Evolutionary conservation across 306 rosid species (phyloP), one percentile per base, ranked within the genome.

Genomic region (Rosa lucieae): DNA sequence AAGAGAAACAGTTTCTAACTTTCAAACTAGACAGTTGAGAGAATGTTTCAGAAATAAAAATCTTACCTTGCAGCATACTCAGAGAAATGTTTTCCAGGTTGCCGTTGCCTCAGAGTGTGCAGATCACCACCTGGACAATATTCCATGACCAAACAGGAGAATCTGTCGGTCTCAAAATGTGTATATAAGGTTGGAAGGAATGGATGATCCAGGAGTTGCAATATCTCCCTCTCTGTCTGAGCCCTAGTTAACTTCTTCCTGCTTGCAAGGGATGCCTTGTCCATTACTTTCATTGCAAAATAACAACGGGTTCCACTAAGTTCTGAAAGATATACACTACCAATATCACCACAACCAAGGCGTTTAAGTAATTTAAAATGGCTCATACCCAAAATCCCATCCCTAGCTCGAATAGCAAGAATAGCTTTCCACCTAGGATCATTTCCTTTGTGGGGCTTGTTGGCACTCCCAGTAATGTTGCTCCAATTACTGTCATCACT

Each of bases 371-470:
- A 87, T 82, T 84, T 90, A 82, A 95, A 95, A 80, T 95, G 99
- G 87, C 96, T 95, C 99, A 93, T 95, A 76, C 99, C 99, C 88
- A 95, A 82, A 77, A 90, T 88, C 74, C 98, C 98, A 84, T 95
- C 98, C 81, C 99, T 89, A 20, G 88, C 82, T 85, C 99, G 93
- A 75, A 95, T 87, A 49, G 99, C 97, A 80, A 95, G 98, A 78
- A 95, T 93, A 71, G 99, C 94, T 87, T 95, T 95, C 99, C 99
- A 95, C 87, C 98, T 85, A 42, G 99, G 99, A 87, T 95, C 99
- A 79, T 95, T 95, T 84, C 98, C 99, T 82, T 95, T 95, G 85
- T 95, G 99, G 71, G 99, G 99, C 82, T 95, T 95, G 88, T 93
- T 95, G 78, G 98, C 99, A 81, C 99, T 88, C 63, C 99, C 97